These are phyloP conservation scores for Sphenostylis stenocarpa DNA, from an alignment of 306 rosid genomes.

Conservation along the genomic window DNA sequence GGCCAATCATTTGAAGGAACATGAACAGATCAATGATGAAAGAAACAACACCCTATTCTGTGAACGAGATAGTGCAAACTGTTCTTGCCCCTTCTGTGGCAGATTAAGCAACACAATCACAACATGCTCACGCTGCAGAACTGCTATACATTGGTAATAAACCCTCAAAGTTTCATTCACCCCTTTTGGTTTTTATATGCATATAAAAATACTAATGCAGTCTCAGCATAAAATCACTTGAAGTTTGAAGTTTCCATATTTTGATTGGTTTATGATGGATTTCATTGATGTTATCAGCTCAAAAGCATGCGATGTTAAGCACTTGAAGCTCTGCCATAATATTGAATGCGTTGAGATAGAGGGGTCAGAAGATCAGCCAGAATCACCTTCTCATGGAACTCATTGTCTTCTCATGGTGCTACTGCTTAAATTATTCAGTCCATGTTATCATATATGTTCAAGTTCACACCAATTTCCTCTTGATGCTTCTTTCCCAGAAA, in stretches of 20 bases:
- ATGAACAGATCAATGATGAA: not conserved
- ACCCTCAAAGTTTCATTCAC: not conserved
- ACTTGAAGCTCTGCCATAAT: conserved; percentile 20
- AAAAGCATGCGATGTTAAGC: conserved; percentile 20
- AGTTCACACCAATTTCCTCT: not conserved
- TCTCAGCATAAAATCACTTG: no score
- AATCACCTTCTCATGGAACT: conserved; percentile 22
- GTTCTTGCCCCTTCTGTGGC: conserved; percentile 40
- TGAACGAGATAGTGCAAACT: not conserved
- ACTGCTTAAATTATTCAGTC: not conserved
- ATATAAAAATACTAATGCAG: no score
- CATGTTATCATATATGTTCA: not conserved
- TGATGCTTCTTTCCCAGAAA: not conserved
- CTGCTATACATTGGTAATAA: conserved; percentile 36
- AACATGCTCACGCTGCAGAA: conserved; percentile 37
- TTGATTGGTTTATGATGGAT: not conserved
- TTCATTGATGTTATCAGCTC: conserved; percentile 23
- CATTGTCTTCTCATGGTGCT: not conserved
- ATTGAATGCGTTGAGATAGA: conserved; percentile 24
- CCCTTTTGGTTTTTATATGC: not conserved
- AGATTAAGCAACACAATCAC: conserved; percentile 17
- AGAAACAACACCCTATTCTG: not conserved
- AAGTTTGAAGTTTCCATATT: no score
- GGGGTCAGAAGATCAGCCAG: not conserved
- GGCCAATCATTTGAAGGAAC: not conserved